These are phyloP conservation scores for Litchi chinensis DNA, from an alignment of 345 rosid species.

Conservation along the genomic window DNA sequence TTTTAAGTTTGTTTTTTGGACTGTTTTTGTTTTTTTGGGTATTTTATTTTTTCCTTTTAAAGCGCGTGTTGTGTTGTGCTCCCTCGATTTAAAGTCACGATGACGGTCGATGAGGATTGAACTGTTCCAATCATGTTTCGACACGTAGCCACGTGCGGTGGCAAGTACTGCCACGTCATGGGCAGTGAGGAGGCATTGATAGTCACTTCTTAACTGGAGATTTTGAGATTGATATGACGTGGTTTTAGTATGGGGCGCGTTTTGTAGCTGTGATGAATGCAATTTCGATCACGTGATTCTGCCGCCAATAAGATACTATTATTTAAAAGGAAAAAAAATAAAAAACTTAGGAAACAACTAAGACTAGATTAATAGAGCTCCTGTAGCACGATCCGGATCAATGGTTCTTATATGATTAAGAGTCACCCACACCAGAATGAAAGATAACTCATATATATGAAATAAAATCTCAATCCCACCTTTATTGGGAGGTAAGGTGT, in stretches of 20 bases:
- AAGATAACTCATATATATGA: no score
- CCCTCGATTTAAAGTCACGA: conserved; percentile 9
- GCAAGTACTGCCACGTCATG: not conserved
- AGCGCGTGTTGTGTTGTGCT: not conserved
- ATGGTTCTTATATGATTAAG: no score
- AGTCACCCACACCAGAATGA: no score
- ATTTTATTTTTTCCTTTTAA: not conserved
- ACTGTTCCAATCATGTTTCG: not conserved
- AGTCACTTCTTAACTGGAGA: not conserved
- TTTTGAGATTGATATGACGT: not conserved
- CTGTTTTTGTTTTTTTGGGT: not conserved
- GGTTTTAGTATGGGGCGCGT: not conserved
- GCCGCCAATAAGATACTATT: no score
- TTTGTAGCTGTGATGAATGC: no score
- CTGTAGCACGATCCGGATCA: no score
- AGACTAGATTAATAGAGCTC: no score
- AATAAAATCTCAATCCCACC: no score
- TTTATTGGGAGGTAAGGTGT: no score
- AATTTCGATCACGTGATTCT: no score
- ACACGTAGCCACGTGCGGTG: not conserved
- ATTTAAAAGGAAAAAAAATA: no score
- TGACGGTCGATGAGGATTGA: not conserved
- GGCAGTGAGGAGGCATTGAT: conserved; percentile 19
- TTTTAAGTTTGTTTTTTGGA: not conserved
- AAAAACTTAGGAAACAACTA: no score